Evolutionary conservation across 495 filamentous ascomycete genomes (phyloP).

Genomic region (Neurospora sp.): DNA sequence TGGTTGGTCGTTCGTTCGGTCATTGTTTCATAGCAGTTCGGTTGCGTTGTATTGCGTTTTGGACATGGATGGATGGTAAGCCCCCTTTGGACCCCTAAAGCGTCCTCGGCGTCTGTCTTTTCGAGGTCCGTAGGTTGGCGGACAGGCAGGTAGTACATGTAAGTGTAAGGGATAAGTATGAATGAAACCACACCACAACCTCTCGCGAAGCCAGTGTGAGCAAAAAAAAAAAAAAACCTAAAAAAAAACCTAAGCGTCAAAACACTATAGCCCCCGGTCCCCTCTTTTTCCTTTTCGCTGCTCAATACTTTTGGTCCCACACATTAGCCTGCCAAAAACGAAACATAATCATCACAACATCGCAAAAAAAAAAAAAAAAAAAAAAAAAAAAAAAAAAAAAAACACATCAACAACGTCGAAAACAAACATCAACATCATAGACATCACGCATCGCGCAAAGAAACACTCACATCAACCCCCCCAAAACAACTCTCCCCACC

Average conservation of each 20-base stretch:
- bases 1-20: neutral
- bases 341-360: too few relatives aligned
- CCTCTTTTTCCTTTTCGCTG: too few relatives aligned
- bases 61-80: neutral
- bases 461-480: constrained; percentile 62
- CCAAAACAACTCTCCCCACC: constrained; percentile 79
- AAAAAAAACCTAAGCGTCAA: too few relatives aligned
- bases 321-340: too few relatives aligned
- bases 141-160: neutral
- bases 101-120: neutral
- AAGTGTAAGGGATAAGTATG: neutral
- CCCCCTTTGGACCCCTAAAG: neutral
- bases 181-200: neutral
- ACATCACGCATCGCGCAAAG: neutral
- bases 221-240: neutral
- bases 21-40: neutral
- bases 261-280: too few relatives aligned
- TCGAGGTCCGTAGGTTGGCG: neutral
- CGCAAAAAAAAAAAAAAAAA: neutral
- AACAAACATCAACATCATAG: neutral
- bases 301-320: too few relatives aligned
- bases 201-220: neutral
- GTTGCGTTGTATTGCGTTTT: neutral
- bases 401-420: neutral
- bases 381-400: neutral